Base-by-base conservation (phyloP, 371 early-diverging fungal species). In the Mortierella sp. region DNA sequence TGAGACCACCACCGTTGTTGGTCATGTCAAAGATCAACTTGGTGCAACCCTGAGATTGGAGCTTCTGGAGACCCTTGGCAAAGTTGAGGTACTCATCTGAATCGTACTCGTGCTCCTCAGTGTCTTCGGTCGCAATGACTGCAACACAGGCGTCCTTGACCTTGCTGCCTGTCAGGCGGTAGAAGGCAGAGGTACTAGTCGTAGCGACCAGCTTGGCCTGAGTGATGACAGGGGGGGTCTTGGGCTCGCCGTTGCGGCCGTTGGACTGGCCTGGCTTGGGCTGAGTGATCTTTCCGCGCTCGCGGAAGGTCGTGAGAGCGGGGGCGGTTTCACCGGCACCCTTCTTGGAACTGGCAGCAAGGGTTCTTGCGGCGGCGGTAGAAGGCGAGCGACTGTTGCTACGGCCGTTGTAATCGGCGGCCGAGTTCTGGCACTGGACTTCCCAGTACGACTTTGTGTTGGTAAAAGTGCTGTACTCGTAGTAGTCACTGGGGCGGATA, bases 21-120 rank as follows among this genome's bases (percentile, higher is more conserved):
- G 87, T 86, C 87, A 86, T 86, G 78, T 86, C 87, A 56, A 86
- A 49, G 68, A 86, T 86, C 73, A 86, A 27, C 77, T 86, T 86
- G 51, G 79, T 82, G 79, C 87, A 86, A 16, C 87, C 87, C 35
- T 77, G 75, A 43, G 72, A 70, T 14, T 77, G 79, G 46, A 86
- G 70, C 27, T n/a, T 63, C 75, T 82, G 43, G n/a, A 86, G 77
- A 35, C 87, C 87, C 71, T 80, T 35, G 73, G 82, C 80, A 75
- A 86, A 82, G 27, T 82, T 70, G 29, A 75, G 18, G 71, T 86
- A 86, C 41, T 86, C 87, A 21, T 77, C 70, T 1, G 79, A 41
- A 41, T 82, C 82, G 44, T 76, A 75, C 70, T 81, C 75, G 70
- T 71, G 77, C 51, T 75, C 76, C 29, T 78, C 82, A 12, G 79